Base-by-base conservation (phyloP, 1,284 basidiomycete species). In the Malassezia furfur region DNA sequence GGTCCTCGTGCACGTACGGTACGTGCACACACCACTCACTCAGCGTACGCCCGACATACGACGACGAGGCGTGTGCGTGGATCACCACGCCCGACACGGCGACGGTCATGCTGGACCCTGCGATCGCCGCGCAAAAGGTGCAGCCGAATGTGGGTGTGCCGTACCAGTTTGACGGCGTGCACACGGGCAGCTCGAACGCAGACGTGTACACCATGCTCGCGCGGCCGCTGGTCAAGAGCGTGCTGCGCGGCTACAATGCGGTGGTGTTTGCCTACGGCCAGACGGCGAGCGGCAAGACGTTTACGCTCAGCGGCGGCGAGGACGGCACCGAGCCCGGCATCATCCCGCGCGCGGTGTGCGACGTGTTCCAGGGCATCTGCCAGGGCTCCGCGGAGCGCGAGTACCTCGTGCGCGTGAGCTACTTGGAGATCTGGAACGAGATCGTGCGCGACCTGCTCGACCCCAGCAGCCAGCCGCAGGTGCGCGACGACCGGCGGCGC, bases 391-490 rank as follows among this genome's bases (percentile, higher is more conserved):
- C 54, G 0, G 46, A 57, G 37, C 81, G 90, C 52, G 93, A 96
- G 76, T 96, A 91, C 75, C 82, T 98, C 12, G 81, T 98, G 1
- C 84, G 93, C 10, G 91, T 89, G 63, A 90, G 87, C 3, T 96
- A 96, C 74, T 82, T 96, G 41, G 91, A 96, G 68, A 90, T 96
- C 50, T 96, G 96, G 79, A 98, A 98, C 76, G 93, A 98, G 76
- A 81, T 83, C 0, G 86, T 98, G 58, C 82, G 88, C 61, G 91
- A 91, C 68, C 78, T 91, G 3, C 82, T 91, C 28, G 85, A 87
- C 1, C 86, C 88, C 0, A 81, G 83, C 5, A 82, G 81, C 80
- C 55, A 61, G 7, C 69, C 72, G 5, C 67, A 66, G 37, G 62
- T 72, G 2, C 61, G 64, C 11, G 67, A 71, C 31, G 69, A 70